Percentiles rank a stretch among this genome's conserved stretches.
These are phyloP conservation scores for Aspergillus fructus DNA, from an alignment of 2,329 filamentous ascomycete species.

Conservation along the genomic window DNA sequence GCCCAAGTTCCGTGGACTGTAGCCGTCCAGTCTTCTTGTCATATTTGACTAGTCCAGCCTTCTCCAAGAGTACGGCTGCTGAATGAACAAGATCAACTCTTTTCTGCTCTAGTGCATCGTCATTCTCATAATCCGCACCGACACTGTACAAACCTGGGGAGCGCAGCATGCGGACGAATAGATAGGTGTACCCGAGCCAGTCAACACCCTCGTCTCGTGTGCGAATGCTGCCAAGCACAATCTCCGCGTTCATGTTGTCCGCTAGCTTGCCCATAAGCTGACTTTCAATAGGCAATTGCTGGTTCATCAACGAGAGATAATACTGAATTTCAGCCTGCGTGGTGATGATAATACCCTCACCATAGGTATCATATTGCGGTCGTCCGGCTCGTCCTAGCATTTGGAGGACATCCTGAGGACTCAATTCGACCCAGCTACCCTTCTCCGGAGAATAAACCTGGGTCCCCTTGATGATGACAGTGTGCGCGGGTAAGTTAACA, in stretches of 20 bases:
- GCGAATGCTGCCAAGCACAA: conserved; percentile 90
- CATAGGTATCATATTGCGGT: conserved; percentile 95
- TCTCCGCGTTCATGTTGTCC: conserved; percentile 93
- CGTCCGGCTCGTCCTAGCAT: conserved; percentile 97
- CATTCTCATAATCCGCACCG: conserved; percentile 90
- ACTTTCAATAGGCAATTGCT: conserved; percentile 95
- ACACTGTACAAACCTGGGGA: conserved; percentile 95
- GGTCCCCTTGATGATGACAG: conserved; percentile 98
- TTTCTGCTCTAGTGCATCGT: conserved; percentile 89
- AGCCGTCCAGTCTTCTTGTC: conserved; percentile 89
- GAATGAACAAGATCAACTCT: conserved; percentile 97
- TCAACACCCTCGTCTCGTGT: conserved; percentile 95
- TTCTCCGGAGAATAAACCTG: conserved; percentile 98
- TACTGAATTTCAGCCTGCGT: conserved; percentile 94
- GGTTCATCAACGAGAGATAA: conserved; percentile 93
- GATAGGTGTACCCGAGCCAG: conserved; percentile 97
- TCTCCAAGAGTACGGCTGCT: conserved; percentile 81
- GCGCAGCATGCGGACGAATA: conserved; percentile 95
- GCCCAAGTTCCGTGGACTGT: conserved; percentile 88
- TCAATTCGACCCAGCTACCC: conserved; percentile 96
- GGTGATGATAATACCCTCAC: conserved; percentile 98
- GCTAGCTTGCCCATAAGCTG: conserved; percentile 90
- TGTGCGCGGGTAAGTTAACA: conserved; percentile 96
- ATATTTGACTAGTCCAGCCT: conserved; percentile 87
- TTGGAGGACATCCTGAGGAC: conserved; percentile 94